Percentiles rank a stretch among this genome's conserved stretches.
Conservation (phyloP, 768 basidiomycete genomes). For the Saitozyma podzolica region DNA sequence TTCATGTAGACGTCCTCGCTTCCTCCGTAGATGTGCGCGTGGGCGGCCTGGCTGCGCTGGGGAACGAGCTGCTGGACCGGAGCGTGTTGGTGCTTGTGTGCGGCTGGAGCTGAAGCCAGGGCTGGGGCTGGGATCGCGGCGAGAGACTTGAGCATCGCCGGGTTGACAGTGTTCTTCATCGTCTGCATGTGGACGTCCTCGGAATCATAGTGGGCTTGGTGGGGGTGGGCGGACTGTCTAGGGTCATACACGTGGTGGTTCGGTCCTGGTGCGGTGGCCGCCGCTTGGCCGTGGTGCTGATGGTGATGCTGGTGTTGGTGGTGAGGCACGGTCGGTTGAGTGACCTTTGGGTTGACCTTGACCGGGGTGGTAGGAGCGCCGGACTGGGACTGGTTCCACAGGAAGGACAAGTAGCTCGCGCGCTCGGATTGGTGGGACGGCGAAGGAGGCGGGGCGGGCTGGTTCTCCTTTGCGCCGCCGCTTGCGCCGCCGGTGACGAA, state of each 20-base stretch:
- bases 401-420: constrained; percentile 45
- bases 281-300: constrained; percentile 1
- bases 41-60: constrained; percentile 6
- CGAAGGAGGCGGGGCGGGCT: constrained; percentile 12
- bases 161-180: constrained; percentile 57
- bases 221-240: constrained; percentile 10
- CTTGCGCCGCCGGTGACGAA: not conserved
- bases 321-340: constrained; percentile 24
- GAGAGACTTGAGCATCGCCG: constrained; percentile 44
- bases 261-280: not conserved
- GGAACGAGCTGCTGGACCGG: constrained; percentile 3
- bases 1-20: constrained; percentile 51
- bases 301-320: constrained; percentile 11
- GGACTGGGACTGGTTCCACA: constrained; percentile 32
- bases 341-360: constrained; percentile 40
- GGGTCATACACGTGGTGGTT: not conserved
- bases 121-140: constrained; percentile 20
- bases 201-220: constrained; percentile 19
- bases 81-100: not conserved
- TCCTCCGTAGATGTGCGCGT: constrained; percentile 4
- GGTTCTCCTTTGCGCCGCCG: constrained; percentile 28
- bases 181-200: constrained; percentile 77
- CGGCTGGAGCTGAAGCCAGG: too few relatives aligned
- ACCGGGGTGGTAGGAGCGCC: constrained; percentile 43
- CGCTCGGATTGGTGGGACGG: constrained; percentile 15